phyloP scores from a whole-genome alignment of 345 rosid species.

The Limnanthes douglasii region DNA sequence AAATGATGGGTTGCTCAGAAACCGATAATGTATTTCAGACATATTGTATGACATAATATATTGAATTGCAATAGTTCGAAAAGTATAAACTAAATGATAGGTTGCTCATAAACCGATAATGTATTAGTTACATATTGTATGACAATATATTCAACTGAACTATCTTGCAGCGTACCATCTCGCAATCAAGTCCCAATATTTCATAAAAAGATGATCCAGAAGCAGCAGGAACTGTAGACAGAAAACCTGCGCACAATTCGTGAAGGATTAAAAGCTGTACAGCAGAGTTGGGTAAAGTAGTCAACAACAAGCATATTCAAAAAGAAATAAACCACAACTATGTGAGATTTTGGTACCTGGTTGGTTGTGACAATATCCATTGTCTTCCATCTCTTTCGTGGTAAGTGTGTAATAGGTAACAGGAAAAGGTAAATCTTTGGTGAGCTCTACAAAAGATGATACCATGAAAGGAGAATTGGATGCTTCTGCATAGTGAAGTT shows the following conservation, averaged over 20 bases:
- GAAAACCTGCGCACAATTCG: constrained; percentile 32
- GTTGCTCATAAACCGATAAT: too few relatives aligned
- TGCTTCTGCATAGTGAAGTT: constrained; percentile 21
- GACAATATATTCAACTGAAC: too few relatives aligned
- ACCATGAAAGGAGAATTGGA: constrained; percentile 9
- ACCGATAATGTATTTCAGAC: too few relatives aligned
- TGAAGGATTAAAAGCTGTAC: constrained; percentile 6
- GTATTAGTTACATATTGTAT: too few relatives aligned
- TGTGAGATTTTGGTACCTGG: constrained; percentile 22
- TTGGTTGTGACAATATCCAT: constrained; percentile 50
- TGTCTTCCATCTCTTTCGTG: constrained; percentile 59
- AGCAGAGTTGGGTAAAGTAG: neutral
- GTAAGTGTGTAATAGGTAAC: constrained; percentile 58
- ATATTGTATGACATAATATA: too few relatives aligned
- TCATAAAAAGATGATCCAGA: constrained; percentile 33
- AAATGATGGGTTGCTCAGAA: too few relatives aligned
- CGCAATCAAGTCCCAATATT: constrained; percentile 87
- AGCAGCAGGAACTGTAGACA: constrained; percentile 57
- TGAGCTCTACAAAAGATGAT: constrained; percentile 16
- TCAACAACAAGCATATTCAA: constrained; percentile 1
- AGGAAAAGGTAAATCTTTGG: constrained; percentile 75
- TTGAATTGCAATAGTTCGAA: too few relatives aligned
- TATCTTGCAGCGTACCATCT: constrained; percentile 58
- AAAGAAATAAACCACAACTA: neutral
- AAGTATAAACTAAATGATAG: too few relatives aligned